Evolutionary conservation across 2,329 filamentous ascomycete species (phyloP).

Genomic region (Cercospora brassicicola): DNA sequence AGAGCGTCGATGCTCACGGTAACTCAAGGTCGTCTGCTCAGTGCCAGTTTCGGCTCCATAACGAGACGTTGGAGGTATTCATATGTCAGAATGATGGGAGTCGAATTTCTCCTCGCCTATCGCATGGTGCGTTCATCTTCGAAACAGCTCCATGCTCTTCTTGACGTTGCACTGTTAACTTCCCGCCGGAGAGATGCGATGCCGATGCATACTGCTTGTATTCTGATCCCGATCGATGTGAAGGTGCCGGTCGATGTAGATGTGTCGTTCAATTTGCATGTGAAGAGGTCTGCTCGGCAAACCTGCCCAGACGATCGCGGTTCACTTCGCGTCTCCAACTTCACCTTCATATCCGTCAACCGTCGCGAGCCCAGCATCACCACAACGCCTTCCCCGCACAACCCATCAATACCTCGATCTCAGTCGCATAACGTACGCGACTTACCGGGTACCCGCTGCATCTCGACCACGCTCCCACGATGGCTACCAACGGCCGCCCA

Average conservation of each 20-base stretch:
- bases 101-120: neutral
- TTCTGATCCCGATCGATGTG: neutral
- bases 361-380: neutral
- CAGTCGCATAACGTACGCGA: neutral
- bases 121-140: neutral
- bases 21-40: neutral
- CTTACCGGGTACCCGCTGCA: too few relatives aligned
- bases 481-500: constrained; percentile 34
- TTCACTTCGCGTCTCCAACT: neutral
- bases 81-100: neutral
- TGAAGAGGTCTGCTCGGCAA: neutral
- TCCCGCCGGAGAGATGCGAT: neutral
- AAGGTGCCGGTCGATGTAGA: neutral
- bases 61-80: neutral
- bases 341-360: neutral
- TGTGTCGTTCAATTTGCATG: neutral
- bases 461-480: neutral
- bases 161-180: neutral
- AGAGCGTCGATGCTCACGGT: neutral
- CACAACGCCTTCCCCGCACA: neutral
- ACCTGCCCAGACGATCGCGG: neutral
- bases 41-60: neutral
- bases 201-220: neutral
- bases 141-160: neutral
- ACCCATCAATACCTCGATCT: neutral